phyloP scores from a whole-genome alignment of 169 alveolate species.

The Plasmodium knowlesi region DNA sequence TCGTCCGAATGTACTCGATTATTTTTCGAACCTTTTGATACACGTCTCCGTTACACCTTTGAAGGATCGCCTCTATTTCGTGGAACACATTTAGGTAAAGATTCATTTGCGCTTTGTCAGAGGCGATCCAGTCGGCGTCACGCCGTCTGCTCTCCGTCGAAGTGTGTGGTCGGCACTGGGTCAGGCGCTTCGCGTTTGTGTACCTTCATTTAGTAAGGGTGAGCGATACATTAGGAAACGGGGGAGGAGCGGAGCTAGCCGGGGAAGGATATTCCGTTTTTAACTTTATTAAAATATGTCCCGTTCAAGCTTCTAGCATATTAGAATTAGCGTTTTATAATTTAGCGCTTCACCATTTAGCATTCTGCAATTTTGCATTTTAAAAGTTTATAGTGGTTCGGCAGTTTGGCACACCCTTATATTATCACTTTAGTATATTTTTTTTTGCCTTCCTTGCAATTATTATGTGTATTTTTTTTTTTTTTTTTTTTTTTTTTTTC shows the following conservation, averaged over 20 bases:
- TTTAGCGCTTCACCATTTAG: no score
- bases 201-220: background rate
- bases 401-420: background rate
- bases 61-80: constrained; percentile 55
- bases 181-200: background rate
- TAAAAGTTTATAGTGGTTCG: background rate
- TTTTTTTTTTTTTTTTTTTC: constrained; percentile 8
- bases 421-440: background rate
- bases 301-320: background rate
- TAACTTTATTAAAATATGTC: background rate
- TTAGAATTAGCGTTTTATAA: background rate
- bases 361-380: no score
- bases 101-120: constrained; percentile 18
- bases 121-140: background rate
- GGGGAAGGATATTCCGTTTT: background rate
- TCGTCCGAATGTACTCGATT: constrained; percentile 34
- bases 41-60: constrained; percentile 57
- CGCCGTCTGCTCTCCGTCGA: background rate
- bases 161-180: background rate
- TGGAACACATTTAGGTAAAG: constrained; percentile 42
- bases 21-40: constrained; percentile 11
- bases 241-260: background rate
- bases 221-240: background rate
- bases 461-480: background rate
- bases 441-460: background rate